Evolutionary conservation across 139 green algal genomes (phyloP), one percentile per base, ranked within the genome.

Genomic region (Chlamydomonas applanata): DNA sequence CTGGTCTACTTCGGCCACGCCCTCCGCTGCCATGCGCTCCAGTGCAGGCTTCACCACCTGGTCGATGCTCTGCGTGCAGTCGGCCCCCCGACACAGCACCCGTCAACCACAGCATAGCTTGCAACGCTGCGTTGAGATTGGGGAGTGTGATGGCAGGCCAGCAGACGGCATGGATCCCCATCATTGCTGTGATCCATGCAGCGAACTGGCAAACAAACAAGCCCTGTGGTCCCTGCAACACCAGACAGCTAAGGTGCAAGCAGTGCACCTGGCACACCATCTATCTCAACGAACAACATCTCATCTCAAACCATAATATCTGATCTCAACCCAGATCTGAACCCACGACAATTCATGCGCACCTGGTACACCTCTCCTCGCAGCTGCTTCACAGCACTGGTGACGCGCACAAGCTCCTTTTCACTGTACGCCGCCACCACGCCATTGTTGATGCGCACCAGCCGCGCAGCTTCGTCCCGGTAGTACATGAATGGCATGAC

Each of bases 401-500:
- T 60, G 59, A 86, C 79, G 19, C 80, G 71, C 49, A 40, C 62
- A 29, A 86, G 70, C 69, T 86, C 80, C 25, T 44, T 56, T 61
- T 86, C 76, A 2, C 29, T 68, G 40, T 78, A 29, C 0, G 66
- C 30, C 25, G 75, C 76, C 7, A n/a, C n/a, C 34, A 69, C 59
- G 54, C 33, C 45, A 3, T 24, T 74, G 49, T 45, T 34, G 24
- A 63, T 46, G 27, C 75, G 66, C 13, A 49, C 75, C 65, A 69
- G 80, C 27, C 75, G 69, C 5, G 72, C 67, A 0, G 76, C 72
- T 61, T 86, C 80, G 46, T 82, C 76, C 22, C 72, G 72, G 76
- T 86, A 86, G 68, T 72, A 86, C 19, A 73, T 69, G 75, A 76
- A 86, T 20, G 80, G 76, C 16, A 86, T 29, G 7, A 85, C 80